phyloP scores from a whole-genome alignment of 1,139 yeast genomes.

The Blastobotrys raffinosifermentans region DNA sequence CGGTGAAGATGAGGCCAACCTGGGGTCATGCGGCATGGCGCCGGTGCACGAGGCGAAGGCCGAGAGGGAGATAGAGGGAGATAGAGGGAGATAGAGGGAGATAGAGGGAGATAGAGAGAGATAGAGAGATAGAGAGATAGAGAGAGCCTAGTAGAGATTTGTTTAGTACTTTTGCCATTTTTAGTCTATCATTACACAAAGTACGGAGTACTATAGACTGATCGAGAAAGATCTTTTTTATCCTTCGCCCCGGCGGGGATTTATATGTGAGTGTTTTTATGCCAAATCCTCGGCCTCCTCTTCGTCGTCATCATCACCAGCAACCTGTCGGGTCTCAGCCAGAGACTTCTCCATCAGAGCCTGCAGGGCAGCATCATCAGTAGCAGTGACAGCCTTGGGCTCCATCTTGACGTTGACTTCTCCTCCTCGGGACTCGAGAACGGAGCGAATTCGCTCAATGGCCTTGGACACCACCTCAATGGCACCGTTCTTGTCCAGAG shows the following conservation, averaged over 20 bases:
- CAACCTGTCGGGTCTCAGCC: constrained; percentile 56
- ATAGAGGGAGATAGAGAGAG: too few relatives aligned
- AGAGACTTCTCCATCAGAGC: constrained; percentile 79
- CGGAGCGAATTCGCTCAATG: constrained; percentile 63
- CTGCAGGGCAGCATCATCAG: constrained; percentile 96
- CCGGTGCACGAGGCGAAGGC: too few relatives aligned
- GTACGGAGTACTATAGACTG: background rate
- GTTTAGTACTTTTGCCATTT: too few relatives aligned
- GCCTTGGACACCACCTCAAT: constrained; percentile 72
- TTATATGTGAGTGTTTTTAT: constrained; percentile 7
- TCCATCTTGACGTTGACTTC: constrained; percentile 92
- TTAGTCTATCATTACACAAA: background rate
- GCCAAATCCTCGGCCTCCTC: constrained; percentile 33
- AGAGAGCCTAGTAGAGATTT: too few relatives aligned
- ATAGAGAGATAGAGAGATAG: too few relatives aligned
- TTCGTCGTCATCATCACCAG: constrained; percentile 55
- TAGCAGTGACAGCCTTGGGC: constrained; percentile 97
- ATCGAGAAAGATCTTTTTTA: background rate
- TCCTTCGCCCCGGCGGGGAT: background rate
- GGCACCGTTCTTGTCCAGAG: constrained; percentile 88
- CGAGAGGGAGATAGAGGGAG: too few relatives aligned
- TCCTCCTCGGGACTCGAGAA: constrained; percentile 75
- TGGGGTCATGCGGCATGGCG: too few relatives aligned
- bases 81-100: too few relatives aligned
- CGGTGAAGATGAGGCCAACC: too few relatives aligned